Evolutionary conservation across 257 asterid genomes (phyloP).

Genomic region (Cruciata laevipes): DNA sequence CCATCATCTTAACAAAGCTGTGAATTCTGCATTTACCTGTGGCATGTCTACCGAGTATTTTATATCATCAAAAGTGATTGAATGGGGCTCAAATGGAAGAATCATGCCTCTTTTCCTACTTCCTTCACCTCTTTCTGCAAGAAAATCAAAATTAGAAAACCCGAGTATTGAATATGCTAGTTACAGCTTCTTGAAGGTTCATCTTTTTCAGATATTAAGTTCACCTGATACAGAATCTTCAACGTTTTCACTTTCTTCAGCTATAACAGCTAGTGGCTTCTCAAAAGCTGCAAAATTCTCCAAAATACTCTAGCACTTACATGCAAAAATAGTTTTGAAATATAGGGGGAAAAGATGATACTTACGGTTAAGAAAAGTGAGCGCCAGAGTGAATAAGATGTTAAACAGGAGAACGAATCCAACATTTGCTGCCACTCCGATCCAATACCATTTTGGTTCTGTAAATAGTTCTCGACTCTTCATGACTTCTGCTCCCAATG

Average conservation of each 20-base stretch:
- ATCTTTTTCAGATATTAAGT: background rate
- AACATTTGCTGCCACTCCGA: constrained; percentile 31
- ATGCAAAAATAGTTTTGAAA: background rate
- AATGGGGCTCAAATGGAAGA: constrained; percentile 91
- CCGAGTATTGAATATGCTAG: background rate
- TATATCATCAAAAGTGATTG: constrained; percentile 62
- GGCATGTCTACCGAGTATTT: constrained; percentile 90
- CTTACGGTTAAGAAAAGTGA: constrained; percentile 52
- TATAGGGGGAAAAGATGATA: background rate
- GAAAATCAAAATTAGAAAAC: constrained; percentile 11
- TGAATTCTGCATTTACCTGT: constrained; percentile 24
- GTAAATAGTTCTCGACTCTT: constrained; percentile 29
- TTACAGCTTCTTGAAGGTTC: background rate
- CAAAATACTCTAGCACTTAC: background rate
- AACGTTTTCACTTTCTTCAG: constrained; percentile 26
- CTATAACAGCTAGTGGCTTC: constrained; percentile 37
- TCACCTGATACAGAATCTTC: constrained; percentile 9
- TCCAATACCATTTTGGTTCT: constrained; percentile 35
- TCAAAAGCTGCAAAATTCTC: constrained; percentile 43
- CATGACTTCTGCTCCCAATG: constrained; percentile 25
- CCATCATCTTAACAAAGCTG: background rate
- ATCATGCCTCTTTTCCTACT: constrained; percentile 55
- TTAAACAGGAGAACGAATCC: constrained; percentile 28
- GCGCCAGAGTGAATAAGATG: constrained; percentile 26
- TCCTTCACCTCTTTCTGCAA: constrained; percentile 21